Percentiles rank a stretch among this genome's conserved stretches.
These are phyloP conservation scores for Lonicera japonica DNA, from an alignment of 129 eudicot genomes.

Conservation along the genomic window DNA sequence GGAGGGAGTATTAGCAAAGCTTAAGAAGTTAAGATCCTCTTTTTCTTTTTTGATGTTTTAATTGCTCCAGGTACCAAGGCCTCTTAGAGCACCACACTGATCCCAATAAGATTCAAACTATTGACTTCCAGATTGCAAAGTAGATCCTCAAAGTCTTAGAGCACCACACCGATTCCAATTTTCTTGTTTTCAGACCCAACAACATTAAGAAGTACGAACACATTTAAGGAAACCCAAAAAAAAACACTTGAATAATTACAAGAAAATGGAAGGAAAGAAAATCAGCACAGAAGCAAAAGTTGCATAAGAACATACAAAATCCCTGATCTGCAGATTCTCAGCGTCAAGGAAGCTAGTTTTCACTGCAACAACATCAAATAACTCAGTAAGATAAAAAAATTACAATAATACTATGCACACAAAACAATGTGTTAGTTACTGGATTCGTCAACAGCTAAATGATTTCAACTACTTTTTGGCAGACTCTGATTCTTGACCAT, in stretches of 20 bases:
- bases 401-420: not conserved
- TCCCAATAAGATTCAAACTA: no score
- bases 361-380: constrained; percentile 37
- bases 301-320: constrained; percentile 49
- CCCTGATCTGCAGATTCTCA: constrained; percentile 59
- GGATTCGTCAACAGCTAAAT: not conserved
- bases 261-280: not conserved
- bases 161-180: not conserved
- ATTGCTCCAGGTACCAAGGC: no score
- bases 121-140: not conserved
- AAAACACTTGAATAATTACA: not conserved
- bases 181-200: not conserved
- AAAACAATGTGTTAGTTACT: not conserved
- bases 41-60: no score
- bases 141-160: not conserved
- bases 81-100: no score
- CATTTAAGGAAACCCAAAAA: not conserved
- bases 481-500: no score
- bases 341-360: constrained; percentile 47
- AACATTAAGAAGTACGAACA: not conserved
- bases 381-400: constrained; percentile 7
- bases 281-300: not conserved
- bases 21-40: no score
- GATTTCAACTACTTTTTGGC: no score
- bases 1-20: not conserved